Conservation (phyloP, 352 stramenopile genomes). For the Pythium aquatile region DNA sequence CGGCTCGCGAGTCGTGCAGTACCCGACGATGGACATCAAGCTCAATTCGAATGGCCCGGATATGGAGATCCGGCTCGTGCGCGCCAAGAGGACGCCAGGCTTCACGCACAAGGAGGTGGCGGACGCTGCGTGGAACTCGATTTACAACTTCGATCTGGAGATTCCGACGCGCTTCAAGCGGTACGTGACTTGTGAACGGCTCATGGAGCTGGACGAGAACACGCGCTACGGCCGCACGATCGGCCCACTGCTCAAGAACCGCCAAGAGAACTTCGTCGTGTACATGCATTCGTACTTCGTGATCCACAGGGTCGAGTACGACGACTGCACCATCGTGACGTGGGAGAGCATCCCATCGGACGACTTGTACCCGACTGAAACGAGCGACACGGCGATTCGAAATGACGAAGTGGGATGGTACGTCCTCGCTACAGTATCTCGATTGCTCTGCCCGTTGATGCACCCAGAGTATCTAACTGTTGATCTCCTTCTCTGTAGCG, state of each 20-base stretch:
- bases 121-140: conserved; percentile 71
- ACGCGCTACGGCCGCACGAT: conserved; percentile 80
- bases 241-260: conserved; percentile 60
- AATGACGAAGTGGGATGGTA: conserved; percentile 84
- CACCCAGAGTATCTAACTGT: neutral
- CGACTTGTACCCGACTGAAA: conserved; percentile 63
- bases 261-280: conserved; percentile 52
- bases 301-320: conserved; percentile 51
- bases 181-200: conserved; percentile 63
- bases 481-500: conserved; percentile 32
- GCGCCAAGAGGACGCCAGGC: conserved; percentile 48
- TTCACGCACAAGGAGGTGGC: conserved; percentile 65
- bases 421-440: conserved; percentile 14
- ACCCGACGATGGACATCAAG: conserved; percentile 77
- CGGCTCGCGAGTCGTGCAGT: conserved; percentile 35
- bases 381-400: conserved; percentile 53
- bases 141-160: conserved; percentile 78
- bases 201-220: conserved; percentile 78
- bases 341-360: conserved; percentile 72
- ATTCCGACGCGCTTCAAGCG: conserved; percentile 60
- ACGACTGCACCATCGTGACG: conserved; percentile 59
- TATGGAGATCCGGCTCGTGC: conserved; percentile 78
- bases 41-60: conserved; percentile 77
- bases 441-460: neutral
- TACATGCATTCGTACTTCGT: conserved; percentile 83